Percentiles rank a stretch among this genome's conserved stretches.
These are phyloP conservation scores for Ceratobasidium theobromae DNA, from an alignment of 1,284 basidiomycete genomes.

Conservation along the genomic window DNA sequence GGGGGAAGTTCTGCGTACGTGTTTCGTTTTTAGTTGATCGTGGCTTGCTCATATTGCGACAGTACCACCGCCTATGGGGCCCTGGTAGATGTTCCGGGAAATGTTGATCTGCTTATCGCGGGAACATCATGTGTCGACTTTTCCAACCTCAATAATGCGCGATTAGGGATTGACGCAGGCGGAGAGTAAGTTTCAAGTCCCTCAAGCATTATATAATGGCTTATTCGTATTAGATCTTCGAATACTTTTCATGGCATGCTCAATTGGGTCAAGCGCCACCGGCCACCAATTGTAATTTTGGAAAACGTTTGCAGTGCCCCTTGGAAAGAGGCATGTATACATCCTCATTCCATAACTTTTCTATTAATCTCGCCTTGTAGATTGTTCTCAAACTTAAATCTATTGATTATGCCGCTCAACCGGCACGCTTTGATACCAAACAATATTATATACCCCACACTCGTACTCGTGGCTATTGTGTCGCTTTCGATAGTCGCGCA, in stretches of 20 bases:
- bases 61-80: constrained; percentile 92
- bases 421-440: constrained; percentile 83
- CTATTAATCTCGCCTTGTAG: constrained; percentile 66
- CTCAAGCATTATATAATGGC: not conserved
- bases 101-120: constrained; percentile 87
- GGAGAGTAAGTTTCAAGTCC: constrained; percentile 73
- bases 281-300: constrained; percentile 86
- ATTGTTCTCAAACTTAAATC: constrained; percentile 38
- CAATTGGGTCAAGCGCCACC: constrained; percentile 85
- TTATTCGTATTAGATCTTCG: constrained; percentile 10
- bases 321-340: constrained; percentile 66
- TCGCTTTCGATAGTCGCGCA: constrained; percentile 62
- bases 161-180: constrained; percentile 83
- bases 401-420: constrained; percentile 76
- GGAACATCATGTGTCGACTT: constrained; percentile 97
- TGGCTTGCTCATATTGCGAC: constrained; percentile 34
- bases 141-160: constrained; percentile 90
- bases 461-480: constrained; percentile 82
- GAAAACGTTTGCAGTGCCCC: constrained; percentile 95
- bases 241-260: constrained; percentile 90
- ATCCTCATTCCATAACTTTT: not conserved
- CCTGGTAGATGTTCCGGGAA: constrained; percentile 80
- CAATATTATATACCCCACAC: constrained; percentile 95
- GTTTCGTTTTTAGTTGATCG: not conserved
- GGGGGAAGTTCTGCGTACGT: constrained; percentile 74